Percentiles rank a stretch among this genome's conserved stretches.
phyloP scores from a whole-genome alignment of 148 eudicot genomes.

The Suaeda aralocaspica region DNA sequence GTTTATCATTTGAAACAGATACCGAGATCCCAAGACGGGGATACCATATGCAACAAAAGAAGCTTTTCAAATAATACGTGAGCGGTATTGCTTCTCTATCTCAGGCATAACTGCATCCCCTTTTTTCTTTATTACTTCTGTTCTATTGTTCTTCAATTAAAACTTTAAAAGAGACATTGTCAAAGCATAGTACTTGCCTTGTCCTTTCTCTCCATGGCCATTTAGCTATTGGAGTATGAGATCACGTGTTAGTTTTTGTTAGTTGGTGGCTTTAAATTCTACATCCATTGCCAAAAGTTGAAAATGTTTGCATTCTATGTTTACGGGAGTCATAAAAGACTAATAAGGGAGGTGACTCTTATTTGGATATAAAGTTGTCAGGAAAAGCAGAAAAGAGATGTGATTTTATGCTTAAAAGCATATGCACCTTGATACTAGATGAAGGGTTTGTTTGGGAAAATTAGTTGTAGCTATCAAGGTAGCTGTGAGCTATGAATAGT shows the following conservation, averaged over 20 bases:
- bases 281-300: not conserved
- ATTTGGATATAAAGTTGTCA: not conserved
- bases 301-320: not conserved
- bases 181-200: not conserved
- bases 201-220: not conserved
- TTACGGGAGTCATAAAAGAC: not conserved
- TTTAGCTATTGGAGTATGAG: not conserved
- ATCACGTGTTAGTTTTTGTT: not conserved
- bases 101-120: not conserved
- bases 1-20: slow-evolving; percentile 34
- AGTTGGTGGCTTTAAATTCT: not conserved
- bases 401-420: not conserved
- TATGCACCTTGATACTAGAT: not conserved
- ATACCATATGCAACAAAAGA: slow-evolving; percentile 91
- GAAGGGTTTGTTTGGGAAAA: too few species aligned
- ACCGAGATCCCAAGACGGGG: slow-evolving; percentile 93
- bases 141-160: not conserved
- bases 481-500: too few species aligned
- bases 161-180: not conserved
- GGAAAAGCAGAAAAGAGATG: not conserved
- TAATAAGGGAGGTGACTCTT: not conserved
- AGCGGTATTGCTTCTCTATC: slow-evolving; percentile 43
- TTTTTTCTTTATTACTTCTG: not conserved
- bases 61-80: slow-evolving; percentile 74
- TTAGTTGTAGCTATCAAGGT: too few species aligned